Base-by-base conservation (phyloP, 2,329 filamentous ascomycete genomes). In the Alternaria novae-zelandiae region DNA sequence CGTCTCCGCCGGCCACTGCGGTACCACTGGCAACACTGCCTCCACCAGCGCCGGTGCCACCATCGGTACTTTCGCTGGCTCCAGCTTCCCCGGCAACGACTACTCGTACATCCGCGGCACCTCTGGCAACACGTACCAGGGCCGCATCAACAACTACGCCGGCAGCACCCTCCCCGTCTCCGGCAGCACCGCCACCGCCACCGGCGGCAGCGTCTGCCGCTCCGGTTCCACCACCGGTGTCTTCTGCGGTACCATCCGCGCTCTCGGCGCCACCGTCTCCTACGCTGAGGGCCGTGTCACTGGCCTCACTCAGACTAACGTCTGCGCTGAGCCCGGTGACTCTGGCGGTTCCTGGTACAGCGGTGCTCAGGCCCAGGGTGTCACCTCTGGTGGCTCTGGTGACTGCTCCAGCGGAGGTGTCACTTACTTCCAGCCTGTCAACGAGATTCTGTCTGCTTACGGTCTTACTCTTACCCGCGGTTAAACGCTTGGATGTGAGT, bases 351-450 rank as follows among this genome's bases (percentile, higher is more conserved):
- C 80, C 32, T 81, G 72, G 61, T 82, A 80, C 78, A 71, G 79
- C 61, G 80, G 80, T 54, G 50, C 78, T 58, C 80, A 82, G 75
- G 80, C 80, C 61, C 80, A 82, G 75, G 80, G 80, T 72, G 80
- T 82, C 66, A 81, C 79, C 67, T 82, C 80, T 2, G 80, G 80
- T 71, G 80, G 80, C 67, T 79, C 73, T 54, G 80, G 80, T 49
- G 61, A 81, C 78, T 82, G 80, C 76, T 53, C 41, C n/a, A 45
- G 36, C 30, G 80, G 80, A 59, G 80, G 80, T 36, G 72, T 57
- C 0, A 82, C 80, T 64, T 82, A 79, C 73, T 82, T 81, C 78
- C 80, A 82, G 74, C 80, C 80, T 61, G 78, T 82, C 49, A 81
- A 81, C 67, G 75, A 79, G 72, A 81, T 82, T 55, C 72, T 82